These are phyloP conservation scores for Erigeron philadelphicus DNA, from an alignment of 140 eudicot species.

Conservation along the genomic window DNA sequence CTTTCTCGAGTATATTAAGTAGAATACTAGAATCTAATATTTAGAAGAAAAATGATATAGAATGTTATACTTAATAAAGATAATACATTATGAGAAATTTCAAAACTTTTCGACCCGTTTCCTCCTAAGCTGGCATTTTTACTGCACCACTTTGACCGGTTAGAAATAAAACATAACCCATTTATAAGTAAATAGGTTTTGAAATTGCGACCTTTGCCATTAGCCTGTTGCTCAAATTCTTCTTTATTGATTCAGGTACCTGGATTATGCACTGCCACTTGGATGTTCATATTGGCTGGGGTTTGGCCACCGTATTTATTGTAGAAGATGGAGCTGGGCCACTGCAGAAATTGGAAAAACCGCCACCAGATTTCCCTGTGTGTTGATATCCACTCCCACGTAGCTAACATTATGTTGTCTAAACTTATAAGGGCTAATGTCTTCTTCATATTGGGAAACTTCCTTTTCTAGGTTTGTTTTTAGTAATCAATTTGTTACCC, in stretches of 20 bases:
- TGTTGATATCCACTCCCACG: constrained; percentile 39
- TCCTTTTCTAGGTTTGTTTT: constrained; percentile 20
- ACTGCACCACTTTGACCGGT: background rate
- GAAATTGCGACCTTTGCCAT: background rate
- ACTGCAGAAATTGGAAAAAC: constrained; percentile 47
- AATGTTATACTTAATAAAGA: background rate
- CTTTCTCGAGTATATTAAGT: background rate
- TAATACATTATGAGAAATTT: background rate
- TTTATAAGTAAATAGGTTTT: background rate
- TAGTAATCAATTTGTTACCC: constrained; percentile 11
- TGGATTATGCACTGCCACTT: constrained; percentile 97
- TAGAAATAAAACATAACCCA: background rate
- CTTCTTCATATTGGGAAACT: constrained; percentile 34
- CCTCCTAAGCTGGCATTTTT: background rate
- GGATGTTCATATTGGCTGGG: constrained; percentile 92
- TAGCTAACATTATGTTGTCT: constrained; percentile 28
- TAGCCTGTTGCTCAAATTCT: constrained; percentile 3
- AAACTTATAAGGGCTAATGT: constrained; percentile 18
- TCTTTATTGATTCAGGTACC: constrained; percentile 41
- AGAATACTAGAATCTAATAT: background rate
- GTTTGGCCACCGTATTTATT: constrained; percentile 72
- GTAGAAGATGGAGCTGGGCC: constrained; percentile 81
- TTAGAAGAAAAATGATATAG: background rate
- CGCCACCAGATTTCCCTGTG: constrained; percentile 69
- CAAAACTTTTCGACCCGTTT: background rate